Base-by-base conservation (phyloP, 129 eudicot genomes). In the Kitagawia praeruptora region DNA sequence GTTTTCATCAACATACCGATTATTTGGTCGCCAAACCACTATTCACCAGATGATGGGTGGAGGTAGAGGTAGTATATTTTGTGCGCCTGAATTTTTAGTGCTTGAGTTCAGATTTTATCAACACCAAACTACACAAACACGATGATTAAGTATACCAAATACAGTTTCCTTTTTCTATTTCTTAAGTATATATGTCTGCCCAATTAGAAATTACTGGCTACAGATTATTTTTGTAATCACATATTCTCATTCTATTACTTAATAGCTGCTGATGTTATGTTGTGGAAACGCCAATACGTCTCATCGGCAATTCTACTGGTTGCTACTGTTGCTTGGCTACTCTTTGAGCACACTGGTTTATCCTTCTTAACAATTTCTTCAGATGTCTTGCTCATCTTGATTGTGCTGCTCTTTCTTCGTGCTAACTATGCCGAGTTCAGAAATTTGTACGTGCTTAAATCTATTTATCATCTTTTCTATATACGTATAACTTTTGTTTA, bases 1-100 rank as follows among this genome's bases (percentile, higher is more conserved):
- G 9, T 89, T 91, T 5, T 37, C 92, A 77, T 87, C 92, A 10
- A 81, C 90, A 28, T 90, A 90, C 86, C 85, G 84, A 64, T 84
- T 90, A 66, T 86, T 87, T 41, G 93, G 89, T 73, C 94, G 96
- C 0, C 91, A 85, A 83, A 70, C 80, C 48, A 44, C 92, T 27
- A 81, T 91, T 82, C 97, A 91, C 81, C 98, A 88, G 84, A 88
- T 89, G 74, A 91, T 93, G 98, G 98, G 98, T 56, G 98, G 98
- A 83, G 96, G 97, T 51, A 88, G 84, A 80, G 98, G 98, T 93
- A 87, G 97, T 93, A 87, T 42, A 6, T 31, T 31, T 31, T 31
- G 34, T 31, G 34, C 34, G 34, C 34, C 34, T 31, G 34, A 31
- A 31, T 31, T 31, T 31, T 31, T 31, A 31, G 34, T 31, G 34